Evolutionary conservation across 805 yeast genomes (phyloP).

Genomic region (Wickerhamomyces xylosicus): DNA sequence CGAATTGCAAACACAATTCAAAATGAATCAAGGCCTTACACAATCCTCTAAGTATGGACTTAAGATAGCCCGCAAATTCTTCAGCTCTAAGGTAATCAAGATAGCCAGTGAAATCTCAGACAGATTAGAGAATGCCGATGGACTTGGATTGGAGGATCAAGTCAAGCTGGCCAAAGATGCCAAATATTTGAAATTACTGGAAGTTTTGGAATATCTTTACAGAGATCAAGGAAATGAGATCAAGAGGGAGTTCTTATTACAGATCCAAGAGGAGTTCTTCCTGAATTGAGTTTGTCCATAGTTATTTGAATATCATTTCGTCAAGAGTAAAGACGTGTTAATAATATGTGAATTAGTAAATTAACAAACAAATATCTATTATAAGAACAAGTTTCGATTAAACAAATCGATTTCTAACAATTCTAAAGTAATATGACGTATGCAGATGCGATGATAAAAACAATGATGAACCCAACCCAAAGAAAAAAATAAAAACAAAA

Average conservation of each 20-base stretch:
- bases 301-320: too few species aligned
- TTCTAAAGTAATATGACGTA: background rate
- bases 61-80: slow-evolving; percentile 17
- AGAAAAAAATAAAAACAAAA: too few species aligned
- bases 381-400: too few species aligned
- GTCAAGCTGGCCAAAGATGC: slow-evolving; percentile 13
- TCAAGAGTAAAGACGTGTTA: too few species aligned
- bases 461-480: too few species aligned
- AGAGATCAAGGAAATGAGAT: slow-evolving; percentile 7
- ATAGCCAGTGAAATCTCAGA: slow-evolving; percentile 21
- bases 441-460: too few species aligned
- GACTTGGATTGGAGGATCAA: slow-evolving; percentile 1
- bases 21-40: slow-evolving; percentile 14
- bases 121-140: slow-evolving; percentile 4
- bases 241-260: slow-evolving; percentile 10
- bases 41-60: slow-evolving; percentile 23
- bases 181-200: slow-evolving; percentile 19
- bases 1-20: slow-evolving; percentile 22
- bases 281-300: background rate
- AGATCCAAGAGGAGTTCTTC: slow-evolving; percentile 19
- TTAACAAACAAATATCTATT: too few species aligned
- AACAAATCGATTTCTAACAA: too few species aligned
- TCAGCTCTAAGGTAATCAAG: slow-evolving; percentile 16
- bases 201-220: slow-evolving; percentile 13
- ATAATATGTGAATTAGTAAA: too few species aligned